Evolutionary conservation across 495 filamentous ascomycete genomes (phyloP).

Genomic region (Cercophora samala): DNA sequence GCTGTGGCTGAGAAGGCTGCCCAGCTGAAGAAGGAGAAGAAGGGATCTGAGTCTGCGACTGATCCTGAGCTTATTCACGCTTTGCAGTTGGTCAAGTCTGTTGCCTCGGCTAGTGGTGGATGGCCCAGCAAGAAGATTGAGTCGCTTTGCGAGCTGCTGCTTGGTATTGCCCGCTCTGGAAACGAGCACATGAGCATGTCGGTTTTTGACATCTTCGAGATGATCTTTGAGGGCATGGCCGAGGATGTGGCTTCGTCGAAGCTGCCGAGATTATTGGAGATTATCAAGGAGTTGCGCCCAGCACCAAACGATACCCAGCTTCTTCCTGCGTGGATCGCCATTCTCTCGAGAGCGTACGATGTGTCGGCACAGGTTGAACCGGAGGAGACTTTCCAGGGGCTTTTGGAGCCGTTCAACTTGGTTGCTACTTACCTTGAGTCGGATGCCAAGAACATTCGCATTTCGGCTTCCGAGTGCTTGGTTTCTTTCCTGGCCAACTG

Average conservation of each 20-base stretch:
- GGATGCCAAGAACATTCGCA: constrained; percentile 82
- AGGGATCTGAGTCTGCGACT: constrained; percentile 56
- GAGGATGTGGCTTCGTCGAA: constrained; percentile 83
- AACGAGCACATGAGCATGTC: constrained; percentile 95
- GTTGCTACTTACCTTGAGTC: constrained; percentile 78
- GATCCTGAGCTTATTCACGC: constrained; percentile 87
- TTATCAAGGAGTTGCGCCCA: constrained; percentile 82
- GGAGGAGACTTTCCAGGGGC: constrained; percentile 81
- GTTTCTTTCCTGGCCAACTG: constrained; percentile 89
- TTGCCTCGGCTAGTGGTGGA: constrained; percentile 79
- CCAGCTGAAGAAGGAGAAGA: constrained; percentile 63
- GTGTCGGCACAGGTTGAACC: constrained; percentile 82
- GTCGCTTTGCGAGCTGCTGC: constrained; percentile 78
- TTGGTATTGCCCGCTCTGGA: constrained; percentile 79
- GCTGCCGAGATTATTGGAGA: constrained; percentile 79
- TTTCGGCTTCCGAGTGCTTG: constrained; percentile 91
- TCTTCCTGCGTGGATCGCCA: constrained; percentile 92
- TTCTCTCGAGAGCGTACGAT: constrained; percentile 89
- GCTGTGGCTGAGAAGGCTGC: constrained; percentile 61
- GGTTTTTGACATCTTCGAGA: constrained; percentile 94
- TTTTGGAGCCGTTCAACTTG: constrained; percentile 75
- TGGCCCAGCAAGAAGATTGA: constrained; percentile 99
- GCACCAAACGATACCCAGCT: constrained; percentile 88
- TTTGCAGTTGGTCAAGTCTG: constrained; percentile 82
- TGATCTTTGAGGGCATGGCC: constrained; percentile 86